Base-by-base conservation (phyloP, 371 early-diverging fungal genomes). In the Zychaea mexicana region DNA sequence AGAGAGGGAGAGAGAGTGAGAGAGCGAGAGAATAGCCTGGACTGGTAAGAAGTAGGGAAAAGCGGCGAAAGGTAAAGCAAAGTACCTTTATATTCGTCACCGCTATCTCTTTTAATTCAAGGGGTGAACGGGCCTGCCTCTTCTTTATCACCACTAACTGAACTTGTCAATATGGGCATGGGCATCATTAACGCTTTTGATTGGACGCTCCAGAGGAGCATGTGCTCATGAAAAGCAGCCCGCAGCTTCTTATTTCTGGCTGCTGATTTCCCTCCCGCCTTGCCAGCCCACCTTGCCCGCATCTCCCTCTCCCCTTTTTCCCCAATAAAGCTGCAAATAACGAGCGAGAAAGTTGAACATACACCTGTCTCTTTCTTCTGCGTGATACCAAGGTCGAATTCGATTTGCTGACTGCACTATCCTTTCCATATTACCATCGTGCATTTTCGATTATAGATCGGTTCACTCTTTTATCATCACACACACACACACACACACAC, bases 111-210 rank as follows among this genome's bases (percentile, higher is more conserved):
- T 33, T 33, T 4, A 12, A 45, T 45, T 49, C 49, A 49, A 24
- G 49, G 49, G 49, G 49, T 3, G 21, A 49, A 49, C 6, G n/a
- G 10, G 24, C 22, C 9, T 17, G n/a, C 24, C 9, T 49, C 19
- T 12, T 12, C 26, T 36, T 36, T 7, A 49, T 24, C 13, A 7
- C 49, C 22, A 0, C 46, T 46, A 46, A 21, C 46, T 7, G 46
- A n/a, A 49, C 49, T 24, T 49, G 21, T 49, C 28, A 49, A 49
- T 22, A 49, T 49, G 49, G 49, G 49, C 49, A 49, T 49, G 49
- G 49, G 49, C 49, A 6, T 19, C 22, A 49, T 24, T 24, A 24
- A 22, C 9, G n/a, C 19, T 22, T 49, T 3, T 49, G 49, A 49
- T 49, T 49, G 49, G 49, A 22, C 6, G 26, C 9, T 22, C 42